Evolutionary conservation across 306 rosid genomes (phyloP).

Genomic region (Vigna angularis): DNA sequence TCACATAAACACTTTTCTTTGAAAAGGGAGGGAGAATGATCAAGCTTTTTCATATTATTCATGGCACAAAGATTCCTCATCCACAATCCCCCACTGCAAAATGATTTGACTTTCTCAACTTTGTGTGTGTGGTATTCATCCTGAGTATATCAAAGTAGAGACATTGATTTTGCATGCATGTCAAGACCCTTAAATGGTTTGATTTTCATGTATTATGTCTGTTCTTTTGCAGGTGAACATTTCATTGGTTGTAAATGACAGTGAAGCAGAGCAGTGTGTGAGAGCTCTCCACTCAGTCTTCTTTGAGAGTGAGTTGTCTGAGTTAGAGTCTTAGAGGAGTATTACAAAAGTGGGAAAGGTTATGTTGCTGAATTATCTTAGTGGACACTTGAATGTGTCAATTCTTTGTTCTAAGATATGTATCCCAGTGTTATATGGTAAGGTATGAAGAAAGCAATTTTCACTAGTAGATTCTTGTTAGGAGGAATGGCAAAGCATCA

Average conservation of each 20-base stretch:
- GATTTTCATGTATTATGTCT: slow-evolving; percentile 28
- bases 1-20: neutral
- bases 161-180: neutral
- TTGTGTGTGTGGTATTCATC: neutral
- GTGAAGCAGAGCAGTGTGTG: slow-evolving; percentile 87
- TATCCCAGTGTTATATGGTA: slow-evolving; percentile 42
- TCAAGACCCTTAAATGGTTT: neutral
- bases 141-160: neutral
- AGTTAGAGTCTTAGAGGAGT: slow-evolving; percentile 37
- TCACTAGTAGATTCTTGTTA: slow-evolving; percentile 17
- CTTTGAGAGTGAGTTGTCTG: slow-evolving; percentile 59
- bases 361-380: slow-evolving; percentile 43
- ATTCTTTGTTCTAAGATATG: slow-evolving; percentile 13
- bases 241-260: slow-evolving; percentile 84
- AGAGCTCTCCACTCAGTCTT: slow-evolving; percentile 77
- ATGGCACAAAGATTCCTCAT: too few relatives aligned
- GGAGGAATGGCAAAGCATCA: slow-evolving; percentile 37
- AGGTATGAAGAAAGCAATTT: slow-evolving; percentile 40
- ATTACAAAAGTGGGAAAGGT: slow-evolving; percentile 53
- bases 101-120: slow-evolving; percentile 11
- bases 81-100: too few relatives aligned
- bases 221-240: slow-evolving; percentile 71
- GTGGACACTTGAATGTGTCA: slow-evolving; percentile 8
- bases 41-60: neutral
- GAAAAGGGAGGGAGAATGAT: neutral